Conservation (phyloP, 2,329 filamentous ascomycete genomes). For the Neofusicoccum sp. region DNA sequence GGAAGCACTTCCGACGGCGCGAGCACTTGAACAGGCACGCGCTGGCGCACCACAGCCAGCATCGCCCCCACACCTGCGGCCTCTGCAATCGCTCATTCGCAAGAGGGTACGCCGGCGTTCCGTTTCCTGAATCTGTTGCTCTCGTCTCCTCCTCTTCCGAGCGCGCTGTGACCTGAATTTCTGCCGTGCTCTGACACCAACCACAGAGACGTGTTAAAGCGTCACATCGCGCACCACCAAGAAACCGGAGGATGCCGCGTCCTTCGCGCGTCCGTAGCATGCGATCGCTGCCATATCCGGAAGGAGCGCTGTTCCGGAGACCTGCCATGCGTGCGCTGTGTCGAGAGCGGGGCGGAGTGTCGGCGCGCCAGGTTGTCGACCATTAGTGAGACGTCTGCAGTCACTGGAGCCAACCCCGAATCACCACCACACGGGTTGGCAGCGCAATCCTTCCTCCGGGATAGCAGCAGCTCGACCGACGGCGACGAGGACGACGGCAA, state of each 20-base stretch:
- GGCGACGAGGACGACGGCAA: background rate
- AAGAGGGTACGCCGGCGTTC: background rate
- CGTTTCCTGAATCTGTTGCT: background rate
- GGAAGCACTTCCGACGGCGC: background rate
- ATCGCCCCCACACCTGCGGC: background rate
- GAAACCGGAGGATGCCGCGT: background rate
- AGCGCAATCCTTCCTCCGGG: background rate
- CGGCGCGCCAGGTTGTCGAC: background rate
- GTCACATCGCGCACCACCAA: background rate
- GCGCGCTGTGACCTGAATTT: background rate
- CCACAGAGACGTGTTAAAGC: background rate
- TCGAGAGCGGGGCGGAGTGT: background rate
- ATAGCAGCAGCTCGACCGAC: background rate
- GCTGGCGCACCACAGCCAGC: background rate
- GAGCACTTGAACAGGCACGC: background rate
- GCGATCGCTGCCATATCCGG: background rate
- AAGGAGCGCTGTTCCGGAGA: constrained; percentile 1
- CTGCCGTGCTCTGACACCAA: background rate
- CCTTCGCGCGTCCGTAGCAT: background rate
- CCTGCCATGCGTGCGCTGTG: background rate
- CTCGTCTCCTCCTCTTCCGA: background rate
- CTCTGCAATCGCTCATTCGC: background rate
- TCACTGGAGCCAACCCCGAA: too few relatives aligned
- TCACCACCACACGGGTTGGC: too few relatives aligned
- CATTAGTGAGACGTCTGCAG: too few relatives aligned